Percentiles rank a stretch among this genome's conserved stretches.
These are phyloP conservation scores for Metarhizium anisopliae DNA, from an alignment of 2,329 filamentous ascomycete genomes.

Conservation along the genomic window DNA sequence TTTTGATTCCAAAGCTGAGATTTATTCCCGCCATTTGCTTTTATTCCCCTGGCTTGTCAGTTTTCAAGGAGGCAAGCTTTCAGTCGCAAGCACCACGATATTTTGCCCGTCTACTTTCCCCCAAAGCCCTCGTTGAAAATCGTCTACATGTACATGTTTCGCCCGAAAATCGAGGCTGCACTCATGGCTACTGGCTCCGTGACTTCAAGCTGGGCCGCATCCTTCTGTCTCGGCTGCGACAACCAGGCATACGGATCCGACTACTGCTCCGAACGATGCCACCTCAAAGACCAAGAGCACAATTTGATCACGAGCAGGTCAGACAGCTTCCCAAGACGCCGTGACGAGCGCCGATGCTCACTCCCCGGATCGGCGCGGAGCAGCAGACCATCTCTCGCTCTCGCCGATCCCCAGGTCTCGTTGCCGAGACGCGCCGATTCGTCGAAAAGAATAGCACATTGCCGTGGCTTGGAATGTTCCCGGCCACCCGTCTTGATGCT, in stretches of 20 bases:
- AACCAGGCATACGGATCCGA: not conserved
- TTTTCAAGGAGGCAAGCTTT: too few species aligned
- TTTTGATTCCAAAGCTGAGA: too few species aligned
- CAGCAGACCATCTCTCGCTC: not conserved
- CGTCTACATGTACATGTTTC: not conserved
- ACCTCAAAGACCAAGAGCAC: not conserved
- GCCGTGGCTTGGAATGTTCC: not conserved
- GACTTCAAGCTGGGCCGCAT: not conserved
- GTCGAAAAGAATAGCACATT: too few species aligned
- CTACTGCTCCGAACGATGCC: not conserved
- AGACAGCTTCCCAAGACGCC: not conserved
- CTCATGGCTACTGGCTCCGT: not conserved
- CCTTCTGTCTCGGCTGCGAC: constrained; percentile 1
- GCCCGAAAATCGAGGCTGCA: not conserved
- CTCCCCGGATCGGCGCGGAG: not conserved
- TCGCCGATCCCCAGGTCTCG: too few species aligned
- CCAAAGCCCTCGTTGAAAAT: too few species aligned
- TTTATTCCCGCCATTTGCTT: too few species aligned
- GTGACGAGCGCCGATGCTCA: not conserved
- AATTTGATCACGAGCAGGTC: not conserved
- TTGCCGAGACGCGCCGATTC: too few species aligned
- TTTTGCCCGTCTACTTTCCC: too few species aligned
- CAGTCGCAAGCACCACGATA: too few species aligned
- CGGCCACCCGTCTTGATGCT: not conserved
- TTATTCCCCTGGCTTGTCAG: too few species aligned